A percentile compares a stretch with the other conserved stretches of the same genome.
Conservation (phyloP, 2,329 filamentous ascomycete genomes). For the Cryphonectria nitschkei region DNA sequence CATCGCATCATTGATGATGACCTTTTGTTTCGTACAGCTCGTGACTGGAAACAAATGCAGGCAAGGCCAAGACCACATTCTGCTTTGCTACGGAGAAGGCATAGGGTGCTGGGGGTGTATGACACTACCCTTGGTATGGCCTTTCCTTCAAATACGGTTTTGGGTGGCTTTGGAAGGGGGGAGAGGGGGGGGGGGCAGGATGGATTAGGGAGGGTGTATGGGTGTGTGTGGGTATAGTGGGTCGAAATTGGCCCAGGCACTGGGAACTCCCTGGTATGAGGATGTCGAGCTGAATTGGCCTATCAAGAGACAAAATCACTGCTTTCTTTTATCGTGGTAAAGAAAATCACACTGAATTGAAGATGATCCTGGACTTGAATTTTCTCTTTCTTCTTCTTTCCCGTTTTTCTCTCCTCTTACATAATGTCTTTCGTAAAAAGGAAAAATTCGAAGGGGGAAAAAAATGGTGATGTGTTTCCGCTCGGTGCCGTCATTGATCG, state of each 20-base stretch:
- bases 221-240: neutral
- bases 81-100: neutral
- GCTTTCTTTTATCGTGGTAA: neutral
- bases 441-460: neutral
- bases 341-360: neutral
- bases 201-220: neutral
- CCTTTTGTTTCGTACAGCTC: neutral
- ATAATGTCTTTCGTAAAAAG: neutral
- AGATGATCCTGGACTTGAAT: neutral
- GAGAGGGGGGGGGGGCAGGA: neutral
- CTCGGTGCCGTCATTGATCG: constrained; percentile 2
- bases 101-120: neutral
- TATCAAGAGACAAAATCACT: constrained; percentile 2
- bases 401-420: too few species aligned
- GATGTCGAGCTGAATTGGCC: constrained; percentile 4
- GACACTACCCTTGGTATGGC: constrained; percentile 2
- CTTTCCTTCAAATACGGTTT: neutral
- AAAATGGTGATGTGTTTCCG: neutral
- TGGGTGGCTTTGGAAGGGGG: neutral
- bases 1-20: neutral
- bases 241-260: neutral
- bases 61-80: neutral
- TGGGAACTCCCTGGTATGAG: neutral
- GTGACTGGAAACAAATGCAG: constrained; percentile 2
- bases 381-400: neutral